phyloP scores from a whole-genome alignment of 257 asterid genomes.

The Galeopsis tetrahit region DNA sequence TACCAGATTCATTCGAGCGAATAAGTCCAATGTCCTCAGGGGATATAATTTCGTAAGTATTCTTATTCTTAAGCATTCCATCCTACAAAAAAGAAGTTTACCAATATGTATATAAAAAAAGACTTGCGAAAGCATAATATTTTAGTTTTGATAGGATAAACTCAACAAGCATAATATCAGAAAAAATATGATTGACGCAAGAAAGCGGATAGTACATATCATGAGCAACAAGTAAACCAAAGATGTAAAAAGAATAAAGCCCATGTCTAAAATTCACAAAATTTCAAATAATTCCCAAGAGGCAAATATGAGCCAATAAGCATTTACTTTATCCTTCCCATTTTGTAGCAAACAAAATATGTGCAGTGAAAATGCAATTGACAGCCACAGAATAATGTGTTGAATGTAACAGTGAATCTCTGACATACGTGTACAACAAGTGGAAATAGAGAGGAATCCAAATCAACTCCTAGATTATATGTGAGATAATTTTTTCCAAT shows the following conservation, averaged over 20 bases:
- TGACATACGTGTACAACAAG: constrained; percentile 3
- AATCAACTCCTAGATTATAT: background rate
- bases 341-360: constrained; percentile 1
- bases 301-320: background rate
- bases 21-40: constrained; percentile 91
- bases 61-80: constrained; percentile 89
- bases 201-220: background rate
- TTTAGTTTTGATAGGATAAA: background rate
- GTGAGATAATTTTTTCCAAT: too few species aligned
- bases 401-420: background rate
- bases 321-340: constrained; percentile 12
- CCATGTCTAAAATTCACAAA: background rate
- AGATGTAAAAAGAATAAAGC: background rate
- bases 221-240: constrained; percentile 8
- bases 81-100: constrained; percentile 49
- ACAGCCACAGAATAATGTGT: background rate
- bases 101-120: background rate
- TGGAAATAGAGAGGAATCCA: background rate
- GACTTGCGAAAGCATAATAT: background rate
- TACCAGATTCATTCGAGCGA: constrained; percentile 84
- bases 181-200: background rate
- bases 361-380: background rate
- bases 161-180: background rate
- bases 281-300: background rate
- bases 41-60: constrained; percentile 85